A percentile compares a stretch with the other conserved stretches of the same genome.
Evolutionary conservation across 1,284 basidiomycete species (phyloP).

Genomic region (Ganoderma boninense): DNA sequence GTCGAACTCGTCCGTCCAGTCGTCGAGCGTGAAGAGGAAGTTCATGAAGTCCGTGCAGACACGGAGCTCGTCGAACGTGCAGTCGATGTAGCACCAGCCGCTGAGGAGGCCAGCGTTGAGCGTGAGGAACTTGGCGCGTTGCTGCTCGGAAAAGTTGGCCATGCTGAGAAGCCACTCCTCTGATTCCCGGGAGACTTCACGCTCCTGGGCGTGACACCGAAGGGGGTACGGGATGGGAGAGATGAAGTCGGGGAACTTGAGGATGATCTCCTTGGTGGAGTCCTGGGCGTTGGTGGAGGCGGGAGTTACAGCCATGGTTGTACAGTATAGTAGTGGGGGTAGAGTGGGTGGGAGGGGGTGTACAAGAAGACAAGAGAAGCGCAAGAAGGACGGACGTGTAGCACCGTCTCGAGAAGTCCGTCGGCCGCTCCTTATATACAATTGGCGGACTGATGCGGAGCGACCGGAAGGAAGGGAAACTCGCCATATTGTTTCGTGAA

Average conservation of each 20-base stretch:
- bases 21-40: constrained; percentile 46
- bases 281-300: constrained; percentile 1
- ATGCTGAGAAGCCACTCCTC: constrained; percentile 36
- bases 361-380: constrained; percentile 27
- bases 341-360: constrained; percentile 7
- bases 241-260: constrained; percentile 34
- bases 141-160: constrained; percentile 36
- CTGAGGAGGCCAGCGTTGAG: constrained; percentile 38
- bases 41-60: constrained; percentile 46
- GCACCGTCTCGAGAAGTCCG: constrained; percentile 19
- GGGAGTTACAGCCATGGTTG: constrained; percentile 29
- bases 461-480: constrained; percentile 30
- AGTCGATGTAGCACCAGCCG: constrained; percentile 41
- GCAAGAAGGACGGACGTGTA: constrained; percentile 28
- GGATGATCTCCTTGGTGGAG: constrained; percentile 22
- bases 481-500: constrained; percentile 33
- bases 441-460: constrained; percentile 30
- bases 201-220: constrained; percentile 31
- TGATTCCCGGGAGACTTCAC: constrained; percentile 33
- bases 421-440: constrained; percentile 29
- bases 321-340: constrained; percentile 23
- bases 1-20: constrained; percentile 41
- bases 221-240: constrained; percentile 35
- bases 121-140: constrained; percentile 33
- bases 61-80: constrained; percentile 40